Evolutionary conservation across 2,329 filamentous ascomycete genomes (phyloP).

Genomic region (Apiospora hydei): DNA sequence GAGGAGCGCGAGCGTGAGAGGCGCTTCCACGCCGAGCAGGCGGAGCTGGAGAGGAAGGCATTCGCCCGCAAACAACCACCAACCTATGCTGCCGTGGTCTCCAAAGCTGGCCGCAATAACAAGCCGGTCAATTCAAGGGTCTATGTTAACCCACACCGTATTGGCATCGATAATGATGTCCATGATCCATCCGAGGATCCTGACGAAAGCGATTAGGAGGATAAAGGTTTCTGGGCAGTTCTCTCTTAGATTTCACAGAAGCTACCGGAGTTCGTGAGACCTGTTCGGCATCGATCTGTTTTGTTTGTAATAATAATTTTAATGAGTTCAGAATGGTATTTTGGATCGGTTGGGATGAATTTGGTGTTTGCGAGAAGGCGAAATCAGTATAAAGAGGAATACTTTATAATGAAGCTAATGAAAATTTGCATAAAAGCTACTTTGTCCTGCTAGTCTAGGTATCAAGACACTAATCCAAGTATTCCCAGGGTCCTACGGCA

Average conservation of each 20-base stretch:
- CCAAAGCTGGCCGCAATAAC: not conserved
- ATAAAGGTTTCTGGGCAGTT: not conserved
- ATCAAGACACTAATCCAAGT: not conserved
- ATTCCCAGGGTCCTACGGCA: not conserved
- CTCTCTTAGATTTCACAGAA: not conserved
- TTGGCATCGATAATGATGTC: not conserved
- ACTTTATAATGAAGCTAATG: too few species aligned
- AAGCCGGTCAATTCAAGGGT: not conserved
- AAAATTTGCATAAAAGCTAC: not conserved
- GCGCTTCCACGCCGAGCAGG: conserved; percentile 9
- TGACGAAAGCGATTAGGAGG: not conserved
- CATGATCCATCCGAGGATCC: not conserved
- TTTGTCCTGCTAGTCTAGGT: not conserved
- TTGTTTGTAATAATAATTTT: too few species aligned
- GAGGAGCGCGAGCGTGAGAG: not conserved
- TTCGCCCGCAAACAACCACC: too few species aligned
- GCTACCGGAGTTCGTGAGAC: too few species aligned
- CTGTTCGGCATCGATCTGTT: not conserved
- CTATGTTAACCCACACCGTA: too few species aligned
- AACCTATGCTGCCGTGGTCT: not conserved
- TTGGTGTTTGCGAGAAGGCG: too few species aligned
- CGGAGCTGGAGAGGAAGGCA: not conserved
- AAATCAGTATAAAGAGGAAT: not conserved
- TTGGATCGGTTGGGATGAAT: not conserved
- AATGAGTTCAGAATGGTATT: not conserved